A percentile compares a stretch with the other conserved stretches of the same genome.
Evolutionary conservation across 805 yeast genomes (phyloP).

Genomic region (Candida nanaspora): DNA sequence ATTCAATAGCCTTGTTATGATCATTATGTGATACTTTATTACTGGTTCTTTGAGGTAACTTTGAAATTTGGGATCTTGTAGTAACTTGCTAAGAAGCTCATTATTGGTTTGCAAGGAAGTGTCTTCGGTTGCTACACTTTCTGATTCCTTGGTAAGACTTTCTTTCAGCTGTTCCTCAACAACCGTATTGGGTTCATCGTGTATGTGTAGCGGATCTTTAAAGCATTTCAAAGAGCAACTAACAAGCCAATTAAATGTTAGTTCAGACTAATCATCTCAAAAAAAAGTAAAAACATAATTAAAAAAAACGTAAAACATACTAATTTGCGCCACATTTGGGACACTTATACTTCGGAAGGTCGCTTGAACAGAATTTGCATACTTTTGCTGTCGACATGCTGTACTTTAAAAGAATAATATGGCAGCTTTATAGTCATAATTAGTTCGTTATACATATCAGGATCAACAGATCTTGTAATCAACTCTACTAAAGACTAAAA

Average conservation of each 20-base stretch:
- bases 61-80: constrained; percentile 36
- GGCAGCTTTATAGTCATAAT: too few species aligned
- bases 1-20: constrained; percentile 38
- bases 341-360: constrained; percentile 37
- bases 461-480: too few species aligned
- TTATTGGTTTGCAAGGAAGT: constrained; percentile 7
- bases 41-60: constrained; percentile 43
- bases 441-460: too few species aligned
- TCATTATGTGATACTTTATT: constrained; percentile 47
- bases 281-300: constrained; percentile 5
- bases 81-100: constrained; percentile 21
- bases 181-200: constrained; percentile 12
- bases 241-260: not conserved
- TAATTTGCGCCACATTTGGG: constrained; percentile 38
- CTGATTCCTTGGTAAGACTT: not conserved
- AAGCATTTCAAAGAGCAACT: constrained; percentile 58
- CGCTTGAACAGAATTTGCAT: constrained; percentile 20
- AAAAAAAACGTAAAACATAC: constrained; percentile 19
- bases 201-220: constrained; percentile 36
- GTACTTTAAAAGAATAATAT: not conserved
- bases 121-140: not conserved
- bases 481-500: too few species aligned
- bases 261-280: not conserved
- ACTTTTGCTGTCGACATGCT: constrained; percentile 6
- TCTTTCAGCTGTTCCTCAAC: too few species aligned